Evolutionary conservation across 257 asterid species (phyloP).

Genomic region (Primulina huaijiensis): DNA sequence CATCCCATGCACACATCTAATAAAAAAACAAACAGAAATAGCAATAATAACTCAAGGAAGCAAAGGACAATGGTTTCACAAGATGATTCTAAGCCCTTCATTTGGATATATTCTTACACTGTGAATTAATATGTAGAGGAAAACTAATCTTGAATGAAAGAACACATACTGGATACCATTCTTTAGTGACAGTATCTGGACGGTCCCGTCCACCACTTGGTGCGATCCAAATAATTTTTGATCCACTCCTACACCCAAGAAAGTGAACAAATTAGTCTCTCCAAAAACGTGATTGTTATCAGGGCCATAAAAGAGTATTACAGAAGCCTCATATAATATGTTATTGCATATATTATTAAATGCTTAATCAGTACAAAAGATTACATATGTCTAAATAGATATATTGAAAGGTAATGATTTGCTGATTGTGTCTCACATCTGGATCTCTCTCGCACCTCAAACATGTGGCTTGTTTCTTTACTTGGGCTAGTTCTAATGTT

Average conservation of each 20-base stretch:
- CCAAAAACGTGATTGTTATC: not conserved
- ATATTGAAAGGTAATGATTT: not conserved
- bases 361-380: not conserved
- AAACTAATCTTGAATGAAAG: constrained; percentile 26
- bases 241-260: constrained; percentile 70
- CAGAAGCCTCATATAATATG: no score
- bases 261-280: constrained; percentile 13
- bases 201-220: constrained; percentile 99
- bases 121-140: not conserved
- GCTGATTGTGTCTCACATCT: no score
- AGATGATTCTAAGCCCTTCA: not conserved
- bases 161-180: constrained; percentile 78
- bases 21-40: not conserved
- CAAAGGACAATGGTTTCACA: not conserved
- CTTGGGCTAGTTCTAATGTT: no score
- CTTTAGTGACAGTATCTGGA: constrained; percentile 77
- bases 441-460: no score
- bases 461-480: no score
- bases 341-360: no score
- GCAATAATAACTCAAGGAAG: not conserved
- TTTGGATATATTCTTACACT: not conserved
- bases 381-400: not conserved
- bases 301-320: not conserved
- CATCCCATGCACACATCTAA: not conserved
- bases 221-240: constrained; percentile 92